Percentiles rank a stretch among this genome's conserved stretches.
Conservation (phyloP, 2,329 filamentous ascomycete species). For the Sporothrix pallida region DNA sequence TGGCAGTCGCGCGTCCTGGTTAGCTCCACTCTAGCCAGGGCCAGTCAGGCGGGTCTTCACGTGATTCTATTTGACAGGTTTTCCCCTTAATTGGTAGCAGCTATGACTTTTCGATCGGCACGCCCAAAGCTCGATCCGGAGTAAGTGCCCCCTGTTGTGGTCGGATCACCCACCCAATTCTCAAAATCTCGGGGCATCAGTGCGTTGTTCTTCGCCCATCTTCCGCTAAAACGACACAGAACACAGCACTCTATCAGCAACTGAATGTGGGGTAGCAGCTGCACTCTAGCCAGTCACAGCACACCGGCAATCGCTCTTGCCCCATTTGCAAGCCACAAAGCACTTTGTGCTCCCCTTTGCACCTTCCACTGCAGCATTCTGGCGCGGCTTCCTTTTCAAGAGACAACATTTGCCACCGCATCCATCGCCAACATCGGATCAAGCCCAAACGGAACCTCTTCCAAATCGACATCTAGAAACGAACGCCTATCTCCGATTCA, state of each 20-base stretch:
- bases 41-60: constrained; percentile 21
- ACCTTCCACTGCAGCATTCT: background rate
- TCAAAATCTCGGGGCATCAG: background rate
- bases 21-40: background rate
- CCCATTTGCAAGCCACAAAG: constrained; percentile 16
- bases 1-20: constrained; percentile 1
- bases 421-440: background rate
- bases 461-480: background rate
- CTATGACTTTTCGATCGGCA: constrained; percentile 21
- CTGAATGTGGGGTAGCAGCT: constrained; percentile 31
- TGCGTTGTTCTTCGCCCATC: constrained; percentile 1
- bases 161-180: background rate
- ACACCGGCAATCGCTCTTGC: constrained; percentile 4
- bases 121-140: constrained; percentile 32
- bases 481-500: background rate
- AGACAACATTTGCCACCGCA: constrained; percentile 14
- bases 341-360: background rate
- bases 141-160: background rate
- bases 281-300: constrained; percentile 3
- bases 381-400: background rate
- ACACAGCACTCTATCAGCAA: background rate
- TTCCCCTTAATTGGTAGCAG: background rate
- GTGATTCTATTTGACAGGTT: background rate
- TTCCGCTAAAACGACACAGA: constrained; percentile 14
- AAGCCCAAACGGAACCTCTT: too few relatives aligned